Conservation (phyloP, 768 basidiomycete genomes). For the Pleurotus sapidus region DNA sequence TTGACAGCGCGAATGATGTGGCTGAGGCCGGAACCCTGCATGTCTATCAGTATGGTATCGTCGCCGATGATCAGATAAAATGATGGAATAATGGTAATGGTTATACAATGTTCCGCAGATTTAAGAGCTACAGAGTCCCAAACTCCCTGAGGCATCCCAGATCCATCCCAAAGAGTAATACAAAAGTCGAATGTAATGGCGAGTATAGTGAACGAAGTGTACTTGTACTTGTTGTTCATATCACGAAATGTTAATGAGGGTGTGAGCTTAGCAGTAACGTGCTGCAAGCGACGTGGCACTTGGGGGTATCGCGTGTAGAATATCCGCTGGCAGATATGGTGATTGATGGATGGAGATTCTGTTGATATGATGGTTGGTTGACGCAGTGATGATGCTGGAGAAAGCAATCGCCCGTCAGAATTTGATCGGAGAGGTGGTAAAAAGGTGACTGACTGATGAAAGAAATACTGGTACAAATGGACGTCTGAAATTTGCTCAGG, state of each 20-base stretch:
- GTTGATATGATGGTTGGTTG: background rate
- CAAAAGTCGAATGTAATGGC: background rate
- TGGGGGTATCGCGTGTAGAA: background rate
- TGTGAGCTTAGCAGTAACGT: background rate
- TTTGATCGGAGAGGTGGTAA: too few relatives aligned
- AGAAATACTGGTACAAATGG: background rate
- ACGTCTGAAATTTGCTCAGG: conserved; percentile 5
- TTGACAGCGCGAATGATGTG: background rate
- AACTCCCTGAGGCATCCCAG: conserved; percentile 6
- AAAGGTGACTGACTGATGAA: too few relatives aligned
- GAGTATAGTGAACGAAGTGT: background rate
- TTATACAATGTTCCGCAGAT: conserved; percentile 2
- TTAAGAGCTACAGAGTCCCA: conserved; percentile 6
- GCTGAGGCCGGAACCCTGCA: too few relatives aligned
- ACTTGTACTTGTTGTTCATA: background rate
- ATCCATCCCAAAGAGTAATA: conserved; percentile 9
- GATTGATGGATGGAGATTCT: background rate
- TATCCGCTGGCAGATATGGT: background rate
- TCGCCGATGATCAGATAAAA: background rate
- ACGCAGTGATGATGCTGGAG: too few relatives aligned
- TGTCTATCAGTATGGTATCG: too few relatives aligned
- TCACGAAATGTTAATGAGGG: background rate
- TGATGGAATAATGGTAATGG: background rate
- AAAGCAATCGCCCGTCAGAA: too few relatives aligned
- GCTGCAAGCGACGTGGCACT: background rate